Base-by-base conservation (phyloP, 805 yeast species). In the Maudiozyma pseudohumilis region DNA sequence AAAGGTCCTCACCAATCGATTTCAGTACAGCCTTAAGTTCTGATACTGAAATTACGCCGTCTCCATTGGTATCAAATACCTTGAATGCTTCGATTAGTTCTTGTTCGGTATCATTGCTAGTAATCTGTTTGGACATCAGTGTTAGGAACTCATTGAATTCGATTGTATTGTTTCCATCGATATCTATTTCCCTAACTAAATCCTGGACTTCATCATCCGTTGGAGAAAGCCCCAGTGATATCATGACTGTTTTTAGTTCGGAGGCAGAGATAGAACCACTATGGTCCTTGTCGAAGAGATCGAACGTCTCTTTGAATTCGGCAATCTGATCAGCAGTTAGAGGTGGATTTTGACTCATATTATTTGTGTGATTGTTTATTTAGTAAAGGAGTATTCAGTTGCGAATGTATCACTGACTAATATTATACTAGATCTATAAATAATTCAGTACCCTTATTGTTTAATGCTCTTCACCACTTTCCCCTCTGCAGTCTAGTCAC, bases 31-130 rank as follows among this genome's bases (percentile, higher is more conserved):
- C 95, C 63, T 94, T 80, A 61, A 89, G 75, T 66, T 89, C 98
- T 42, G 95, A 87, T 44, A 94, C 87, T 39, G 94, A 81, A 57
- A 89, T 89, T 63, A 80, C 81, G 45, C 98, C 98, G 61, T 92
- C 96, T 39, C 96, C 96, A 63, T 89, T 83, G 59, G 79, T 74
- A 68, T 89, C 98, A 59, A 89, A 89, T 31, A 92, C 98, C 67
- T 87, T 89, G 72, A 89, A 89, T 6, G 98, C 97, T 66, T 92
- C 98, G 45, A 89, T 75, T 46, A 89, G 78, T 64, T 92, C 98
- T 50, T 94, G 96, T 63, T 89, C 96, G 23, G 92, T 80, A 61
- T 92, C 98, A 44, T 89, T 86, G 53, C 88, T 94, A 66, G 84
- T 87, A 75, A 88, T 77, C 59, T 92, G 94, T 55, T 89, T 74